A percentile compares a stretch with the other conserved stretches of the same genome.
These are phyloP conservation scores for Nepenthes alata DNA, from an alignment of 179 eudicot genomes.

Conservation along the genomic window DNA sequence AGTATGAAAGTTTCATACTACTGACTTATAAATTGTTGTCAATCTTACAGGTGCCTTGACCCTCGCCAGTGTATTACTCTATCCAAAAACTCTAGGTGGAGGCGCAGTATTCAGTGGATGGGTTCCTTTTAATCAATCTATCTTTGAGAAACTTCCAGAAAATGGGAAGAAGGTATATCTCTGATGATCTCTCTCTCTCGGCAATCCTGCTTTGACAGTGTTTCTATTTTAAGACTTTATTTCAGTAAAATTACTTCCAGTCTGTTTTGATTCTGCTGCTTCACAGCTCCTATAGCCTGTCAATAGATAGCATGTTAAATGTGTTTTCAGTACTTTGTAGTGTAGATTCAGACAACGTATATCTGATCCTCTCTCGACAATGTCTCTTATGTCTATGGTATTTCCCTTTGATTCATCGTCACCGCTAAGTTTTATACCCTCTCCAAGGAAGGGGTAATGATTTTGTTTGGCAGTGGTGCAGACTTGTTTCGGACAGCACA, in stretches of 20 bases:
- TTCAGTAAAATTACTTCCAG: neutral
- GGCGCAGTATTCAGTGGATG: slow-evolving; percentile 97
- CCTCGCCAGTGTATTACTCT: slow-evolving; percentile 82
- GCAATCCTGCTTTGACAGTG: neutral
- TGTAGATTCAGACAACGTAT: too few species aligned
- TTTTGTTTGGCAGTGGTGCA: too few species aligned
- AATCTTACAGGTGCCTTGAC: slow-evolving; percentile 76
- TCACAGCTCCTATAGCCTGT: too few species aligned
- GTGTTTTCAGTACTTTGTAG: too few species aligned
- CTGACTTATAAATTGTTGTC: slow-evolving; percentile 1
- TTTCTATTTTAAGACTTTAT: neutral
- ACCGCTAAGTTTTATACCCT: too few species aligned
- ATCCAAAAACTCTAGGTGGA: slow-evolving; percentile 89
- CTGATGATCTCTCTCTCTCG: neutral
- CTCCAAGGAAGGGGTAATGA: too few species aligned
- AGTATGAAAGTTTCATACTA: neutral
- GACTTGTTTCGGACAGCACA: too few species aligned
- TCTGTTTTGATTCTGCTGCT: too few species aligned
- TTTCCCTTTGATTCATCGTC: too few species aligned
- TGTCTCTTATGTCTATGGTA: too few species aligned
- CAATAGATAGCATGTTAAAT: too few species aligned
- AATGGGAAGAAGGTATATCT: slow-evolving; percentile 69
- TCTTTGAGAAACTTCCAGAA: slow-evolving; percentile 43
- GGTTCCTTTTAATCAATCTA: slow-evolving; percentile 78
- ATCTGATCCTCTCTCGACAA: too few species aligned